These are phyloP conservation scores for Scenedesmus sp. DNA, from an alignment of 163 green algal species.

Conservation along the genomic window DNA sequence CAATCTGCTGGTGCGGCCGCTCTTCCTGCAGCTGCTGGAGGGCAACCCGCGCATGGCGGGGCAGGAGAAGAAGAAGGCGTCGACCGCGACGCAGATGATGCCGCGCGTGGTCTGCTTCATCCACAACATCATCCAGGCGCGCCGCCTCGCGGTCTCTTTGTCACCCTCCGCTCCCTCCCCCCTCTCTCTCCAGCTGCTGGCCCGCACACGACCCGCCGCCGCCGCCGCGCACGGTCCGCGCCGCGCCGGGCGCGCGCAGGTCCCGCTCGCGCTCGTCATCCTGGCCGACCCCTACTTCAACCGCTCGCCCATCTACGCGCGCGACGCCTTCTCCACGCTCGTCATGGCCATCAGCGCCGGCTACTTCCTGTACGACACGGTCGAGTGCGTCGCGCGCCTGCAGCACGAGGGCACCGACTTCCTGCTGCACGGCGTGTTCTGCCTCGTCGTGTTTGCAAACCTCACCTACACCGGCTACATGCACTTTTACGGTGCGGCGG, in stretches of 20 bases:
- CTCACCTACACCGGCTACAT: constrained; percentile 45
- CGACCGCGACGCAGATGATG: constrained; percentile 32
- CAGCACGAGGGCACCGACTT: constrained; percentile 61
- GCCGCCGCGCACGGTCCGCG: no score
- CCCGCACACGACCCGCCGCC: no score
- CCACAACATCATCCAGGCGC: constrained; percentile 45
- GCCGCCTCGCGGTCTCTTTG: background rate
- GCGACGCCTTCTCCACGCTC: constrained; percentile 24
- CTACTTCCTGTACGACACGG: constrained; percentile 69
- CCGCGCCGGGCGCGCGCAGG: background rate
- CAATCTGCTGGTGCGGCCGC: constrained; percentile 6
- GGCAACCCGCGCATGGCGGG: constrained; percentile 32
- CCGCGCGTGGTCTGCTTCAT: constrained; percentile 45
- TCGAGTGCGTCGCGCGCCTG: constrained; percentile 50
- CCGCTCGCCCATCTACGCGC: constrained; percentile 12
- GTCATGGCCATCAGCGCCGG: constrained; percentile 47
- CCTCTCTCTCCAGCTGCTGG: background rate
- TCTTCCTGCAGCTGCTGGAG: constrained; percentile 36
- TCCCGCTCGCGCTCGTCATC: constrained; percentile 32
- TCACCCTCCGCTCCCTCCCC: background rate
- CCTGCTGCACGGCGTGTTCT: constrained; percentile 65
- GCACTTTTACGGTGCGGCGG: constrained; percentile 56
- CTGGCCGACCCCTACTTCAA: constrained; percentile 34
- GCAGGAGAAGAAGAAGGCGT: constrained; percentile 20
- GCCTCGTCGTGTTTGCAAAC: constrained; percentile 56